phyloP scores from a whole-genome alignment of 2,329 filamentous ascomycete species.

The Colletotrichum theobromicola region DNA sequence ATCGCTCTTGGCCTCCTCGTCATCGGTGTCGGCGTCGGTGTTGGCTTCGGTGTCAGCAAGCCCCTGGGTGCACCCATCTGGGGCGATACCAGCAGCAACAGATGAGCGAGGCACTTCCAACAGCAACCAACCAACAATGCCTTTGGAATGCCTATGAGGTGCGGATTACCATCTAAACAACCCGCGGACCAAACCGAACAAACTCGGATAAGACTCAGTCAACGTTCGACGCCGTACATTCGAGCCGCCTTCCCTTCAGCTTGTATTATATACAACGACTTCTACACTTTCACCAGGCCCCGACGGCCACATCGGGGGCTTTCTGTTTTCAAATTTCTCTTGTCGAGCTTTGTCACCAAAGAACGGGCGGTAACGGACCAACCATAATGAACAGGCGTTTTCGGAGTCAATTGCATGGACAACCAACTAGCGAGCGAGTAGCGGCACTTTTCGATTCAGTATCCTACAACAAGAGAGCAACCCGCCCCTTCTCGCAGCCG shows the following conservation, averaged over 20 bases:
- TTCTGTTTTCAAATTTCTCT: background rate
- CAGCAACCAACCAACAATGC: background rate
- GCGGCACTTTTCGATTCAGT: conserved; percentile 16
- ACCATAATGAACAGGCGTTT: conserved; percentile 20
- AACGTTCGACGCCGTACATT: background rate
- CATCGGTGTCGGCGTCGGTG: conserved; percentile 57
- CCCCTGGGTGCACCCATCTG: conserved; percentile 65
- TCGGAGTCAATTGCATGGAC: conserved; percentile 18
- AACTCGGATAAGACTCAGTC: background rate
- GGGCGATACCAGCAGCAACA: conserved; percentile 31
- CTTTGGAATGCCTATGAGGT: background rate
- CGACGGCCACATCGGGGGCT: background rate
- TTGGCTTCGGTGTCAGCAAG: conserved; percentile 68
- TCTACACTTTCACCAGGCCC: background rate
- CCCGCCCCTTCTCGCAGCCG: background rate
- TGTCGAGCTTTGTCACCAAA: background rate
- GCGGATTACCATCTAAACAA: background rate
- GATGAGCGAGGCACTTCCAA: background rate
- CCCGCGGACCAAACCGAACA: background rate
- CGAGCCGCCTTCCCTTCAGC: conserved; percentile 9
- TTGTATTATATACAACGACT: conserved; percentile 19
- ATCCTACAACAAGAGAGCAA: background rate
- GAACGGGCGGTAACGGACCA: conserved; percentile 4
- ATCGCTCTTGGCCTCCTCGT: conserved; percentile 58
- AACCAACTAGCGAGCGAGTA: conserved; percentile 19